Conservation (phyloP, 805 yeast genomes). For the Priceomyces fermenticarens region DNA sequence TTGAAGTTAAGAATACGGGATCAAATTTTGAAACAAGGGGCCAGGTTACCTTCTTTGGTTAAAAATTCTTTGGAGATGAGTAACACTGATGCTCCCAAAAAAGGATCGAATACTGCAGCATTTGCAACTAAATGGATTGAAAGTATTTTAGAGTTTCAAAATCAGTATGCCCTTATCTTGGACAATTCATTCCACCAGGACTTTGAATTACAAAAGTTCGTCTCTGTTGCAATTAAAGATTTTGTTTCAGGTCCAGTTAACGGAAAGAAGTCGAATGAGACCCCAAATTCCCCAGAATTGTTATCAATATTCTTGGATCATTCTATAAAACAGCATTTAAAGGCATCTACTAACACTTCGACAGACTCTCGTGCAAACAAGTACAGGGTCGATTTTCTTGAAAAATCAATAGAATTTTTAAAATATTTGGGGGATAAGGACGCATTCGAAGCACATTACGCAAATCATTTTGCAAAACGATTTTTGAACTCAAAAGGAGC, state of each 20-base stretch:
- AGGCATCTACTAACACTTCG: slow-evolving; percentile 14
- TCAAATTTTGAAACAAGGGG: slow-evolving; percentile 47
- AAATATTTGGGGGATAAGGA: slow-evolving; percentile 78
- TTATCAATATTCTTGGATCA: slow-evolving; percentile 40
- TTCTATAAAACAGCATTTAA: slow-evolving; percentile 33
- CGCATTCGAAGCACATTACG: slow-evolving; percentile 78
- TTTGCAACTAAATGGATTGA: slow-evolving; percentile 71
- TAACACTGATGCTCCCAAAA: slow-evolving; percentile 8
- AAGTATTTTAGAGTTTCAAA: slow-evolving; percentile 49
- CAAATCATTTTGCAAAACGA: slow-evolving; percentile 82
- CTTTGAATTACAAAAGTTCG: slow-evolving; percentile 46
- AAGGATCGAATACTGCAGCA: slow-evolving; percentile 31
- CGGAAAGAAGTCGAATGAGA: slow-evolving; percentile 40
- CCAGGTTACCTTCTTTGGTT: slow-evolving; percentile 26
- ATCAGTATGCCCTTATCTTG: slow-evolving; percentile 48
- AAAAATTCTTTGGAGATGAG: slow-evolving; percentile 8
- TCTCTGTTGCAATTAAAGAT: slow-evolving; percentile 60
- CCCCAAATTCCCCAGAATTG: slow-evolving; percentile 36
- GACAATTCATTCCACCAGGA: slow-evolving; percentile 49
- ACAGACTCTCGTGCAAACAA: slow-evolving; percentile 20
- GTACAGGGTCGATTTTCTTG: slow-evolving; percentile 34
- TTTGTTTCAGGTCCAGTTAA: slow-evolving; percentile 47
- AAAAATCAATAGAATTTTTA: slow-evolving; percentile 59
- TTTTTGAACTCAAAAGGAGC: slow-evolving; percentile 41
- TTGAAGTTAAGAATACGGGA: slow-evolving; percentile 47